Evolutionary conservation across 73 alveolate genomes (phyloP), one percentile per base, ranked within the genome.

Genomic region (Diophrys sp.): DNA sequence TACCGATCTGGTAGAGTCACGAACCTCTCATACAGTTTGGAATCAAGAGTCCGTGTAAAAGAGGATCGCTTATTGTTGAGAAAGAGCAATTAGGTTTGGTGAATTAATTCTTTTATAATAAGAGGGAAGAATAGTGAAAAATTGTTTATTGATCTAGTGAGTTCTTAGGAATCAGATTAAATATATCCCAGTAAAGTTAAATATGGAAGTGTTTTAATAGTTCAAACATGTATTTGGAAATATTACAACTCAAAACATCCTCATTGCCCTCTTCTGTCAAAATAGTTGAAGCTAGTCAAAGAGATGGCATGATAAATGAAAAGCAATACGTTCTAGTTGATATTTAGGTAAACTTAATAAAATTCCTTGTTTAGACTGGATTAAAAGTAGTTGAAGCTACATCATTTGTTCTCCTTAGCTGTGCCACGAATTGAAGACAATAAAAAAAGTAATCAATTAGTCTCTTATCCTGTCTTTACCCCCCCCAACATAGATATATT

Each of bases 301-400:
- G 98, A 82, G 98, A 94, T 77, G 98, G 98, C 70, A 89, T 95
- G 23, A 86, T 93, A 77, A 95, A 92, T 84, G 98, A 93, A 84
- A 91, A 91, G 76, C 66, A 72, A 23, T 74, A 83, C n/a, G 94
- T 95, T 31, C 87, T 90, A 0, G 84, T 96, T 30, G 93, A 79
- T 14, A 73, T 77, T 28, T 93, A 95, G 77, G 81, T 95, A 30
- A 79, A 90, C 66, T 84, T 95, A 72, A 95, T 95, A 8, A 88
- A 95, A 73, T 67, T 83, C 84, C 81, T 88, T 0, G 55, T 80
- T 67, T 73, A 78, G 1, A 11, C 73, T 31, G 95, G 90, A 54
- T 73, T 71, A 28, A 34, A 80, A 78, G 90, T 84, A 2, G 94
- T 93, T 29, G 98, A 93, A 72, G 91, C 91, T 0, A 90, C 96